Evolutionary conservation across 1,284 basidiomycete genomes (phyloP).

Genomic region (Xerocomus amazonicus): DNA sequence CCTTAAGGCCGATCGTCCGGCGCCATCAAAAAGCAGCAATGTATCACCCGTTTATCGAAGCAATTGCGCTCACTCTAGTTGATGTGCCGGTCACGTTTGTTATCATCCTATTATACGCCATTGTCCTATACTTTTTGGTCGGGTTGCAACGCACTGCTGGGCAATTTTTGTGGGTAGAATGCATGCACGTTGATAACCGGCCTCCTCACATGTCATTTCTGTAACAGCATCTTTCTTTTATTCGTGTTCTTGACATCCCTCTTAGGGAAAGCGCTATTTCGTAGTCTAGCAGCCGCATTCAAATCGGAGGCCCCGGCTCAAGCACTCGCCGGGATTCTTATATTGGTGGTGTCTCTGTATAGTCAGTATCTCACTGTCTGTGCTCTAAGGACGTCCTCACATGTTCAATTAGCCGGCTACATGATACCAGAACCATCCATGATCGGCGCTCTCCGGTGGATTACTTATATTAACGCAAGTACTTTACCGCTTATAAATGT

Average conservation of each 20-base stretch:
- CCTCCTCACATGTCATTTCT: slow-evolving; percentile 1
- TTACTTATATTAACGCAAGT: slow-evolving; percentile 58
- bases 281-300: slow-evolving; percentile 53
- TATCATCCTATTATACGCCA: slow-evolving; percentile 42
- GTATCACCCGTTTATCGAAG: slow-evolving; percentile 54
- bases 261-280: slow-evolving; percentile 63
- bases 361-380: slow-evolving; percentile 28
- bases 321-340: slow-evolving; percentile 55
- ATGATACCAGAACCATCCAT: slow-evolving; percentile 52
- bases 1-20: slow-evolving; percentile 56
- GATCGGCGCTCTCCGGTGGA: slow-evolving; percentile 63
- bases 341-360: slow-evolving; percentile 46
- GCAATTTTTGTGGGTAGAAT: slow-evolving; percentile 42
- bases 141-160: slow-evolving; percentile 42
- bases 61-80: slow-evolving; percentile 57
- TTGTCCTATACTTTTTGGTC: slow-evolving; percentile 58
- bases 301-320: slow-evolving; percentile 53
- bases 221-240: slow-evolving; percentile 47
- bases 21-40: slow-evolving; percentile 50
- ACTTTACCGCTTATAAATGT: background rate
- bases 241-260: slow-evolving; percentile 49
- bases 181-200: background rate
- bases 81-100: slow-evolving; percentile 54
- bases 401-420: slow-evolving; percentile 33
- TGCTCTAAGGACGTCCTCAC: background rate